phyloP scores from a whole-genome alignment of 2,329 filamentous ascomycete genomes.

The Aurifilum marmelostoma region DNA sequence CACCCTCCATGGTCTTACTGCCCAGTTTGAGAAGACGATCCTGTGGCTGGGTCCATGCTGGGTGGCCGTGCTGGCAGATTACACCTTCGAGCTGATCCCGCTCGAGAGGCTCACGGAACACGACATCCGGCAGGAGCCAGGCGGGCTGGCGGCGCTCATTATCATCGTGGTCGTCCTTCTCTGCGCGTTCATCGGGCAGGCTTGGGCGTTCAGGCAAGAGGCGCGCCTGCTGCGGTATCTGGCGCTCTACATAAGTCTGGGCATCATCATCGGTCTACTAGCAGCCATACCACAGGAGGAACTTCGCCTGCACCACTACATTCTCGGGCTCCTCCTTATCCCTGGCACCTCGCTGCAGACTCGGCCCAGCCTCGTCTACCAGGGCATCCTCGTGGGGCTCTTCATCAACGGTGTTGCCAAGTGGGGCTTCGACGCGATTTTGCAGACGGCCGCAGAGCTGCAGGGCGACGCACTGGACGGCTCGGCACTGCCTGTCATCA shows the following conservation, averaged over 20 bases:
- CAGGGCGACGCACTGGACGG: conserved; percentile 50
- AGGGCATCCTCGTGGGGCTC: conserved; percentile 72
- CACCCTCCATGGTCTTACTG: conserved; percentile 59
- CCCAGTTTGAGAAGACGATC: conserved; percentile 70
- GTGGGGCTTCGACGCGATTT: conserved; percentile 74
- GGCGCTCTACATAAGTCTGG: conserved; percentile 62
- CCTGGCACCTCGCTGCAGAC: conserved; percentile 74
- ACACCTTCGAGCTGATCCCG: conserved; percentile 75
- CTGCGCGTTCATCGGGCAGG: conserved; percentile 66
- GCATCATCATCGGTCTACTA: conserved; percentile 56
- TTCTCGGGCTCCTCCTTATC: conserved; percentile 70
- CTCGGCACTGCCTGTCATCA: conserved; percentile 49
- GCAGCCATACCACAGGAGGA: conserved; percentile 60
- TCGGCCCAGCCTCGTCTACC: conserved; percentile 68
- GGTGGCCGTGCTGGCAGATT: conserved; percentile 74
- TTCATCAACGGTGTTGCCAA: conserved; percentile 79
- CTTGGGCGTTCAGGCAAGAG: conserved; percentile 69
- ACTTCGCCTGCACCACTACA: conserved; percentile 76
- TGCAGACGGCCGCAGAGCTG: conserved; percentile 69
- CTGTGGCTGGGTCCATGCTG: conserved; percentile 73
- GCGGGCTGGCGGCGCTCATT: conserved; percentile 67
- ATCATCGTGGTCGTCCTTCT: conserved; percentile 67
- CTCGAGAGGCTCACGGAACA: conserved; percentile 71
- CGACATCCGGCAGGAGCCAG: conserved; percentile 70
- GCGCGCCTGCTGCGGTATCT: conserved; percentile 68